Percentiles rank a stretch among this genome's conserved stretches.
Evolutionary conservation across 768 basidiomycete genomes (phyloP).

Genomic region (Asterophora lycoperdoides): DNA sequence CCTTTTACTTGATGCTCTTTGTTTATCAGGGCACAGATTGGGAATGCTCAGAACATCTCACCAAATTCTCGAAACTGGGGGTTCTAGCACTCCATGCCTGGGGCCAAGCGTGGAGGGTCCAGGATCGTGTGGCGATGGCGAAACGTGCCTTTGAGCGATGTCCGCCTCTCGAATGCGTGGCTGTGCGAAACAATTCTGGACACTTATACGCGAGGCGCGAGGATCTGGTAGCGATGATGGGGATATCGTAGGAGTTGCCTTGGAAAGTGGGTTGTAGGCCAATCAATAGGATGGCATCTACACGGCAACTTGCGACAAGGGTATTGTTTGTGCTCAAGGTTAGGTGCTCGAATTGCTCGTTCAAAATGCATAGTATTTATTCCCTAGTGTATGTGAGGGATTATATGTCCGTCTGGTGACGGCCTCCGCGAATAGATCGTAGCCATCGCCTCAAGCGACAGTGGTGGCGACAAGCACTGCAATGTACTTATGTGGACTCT

Average conservation of each 20-base stretch:
- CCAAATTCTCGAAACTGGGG: slow-evolving; percentile 7
- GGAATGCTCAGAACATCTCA: background rate
- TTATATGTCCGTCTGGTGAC: no score
- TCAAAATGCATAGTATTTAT: no score
- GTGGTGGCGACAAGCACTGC: no score
- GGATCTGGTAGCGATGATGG: background rate
- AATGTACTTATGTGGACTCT: no score
- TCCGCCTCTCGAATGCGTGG: slow-evolving; percentile 11
- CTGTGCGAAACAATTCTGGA: background rate
- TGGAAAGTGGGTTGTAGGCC: no score
- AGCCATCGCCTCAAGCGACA: no score
- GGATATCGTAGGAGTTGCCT: background rate
- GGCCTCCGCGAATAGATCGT: no score
- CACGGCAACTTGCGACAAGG: background rate
- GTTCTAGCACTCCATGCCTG: slow-evolving; percentile 4
- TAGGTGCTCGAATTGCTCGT: no score
- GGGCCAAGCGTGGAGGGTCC: background rate
- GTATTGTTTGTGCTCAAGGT: no score
- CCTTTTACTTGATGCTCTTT: background rate
- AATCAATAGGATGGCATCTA: no score
- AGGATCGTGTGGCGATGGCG: slow-evolving; percentile 4
- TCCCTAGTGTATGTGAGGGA: no score
- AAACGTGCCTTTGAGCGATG: slow-evolving; percentile 9
- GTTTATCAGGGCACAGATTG: slow-evolving; percentile 2
- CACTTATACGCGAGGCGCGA: slow-evolving; percentile 7